Evolutionary conservation across 2,329 filamentous ascomycete genomes (phyloP).

Genomic region (Dactylonectria macrodidyma): DNA sequence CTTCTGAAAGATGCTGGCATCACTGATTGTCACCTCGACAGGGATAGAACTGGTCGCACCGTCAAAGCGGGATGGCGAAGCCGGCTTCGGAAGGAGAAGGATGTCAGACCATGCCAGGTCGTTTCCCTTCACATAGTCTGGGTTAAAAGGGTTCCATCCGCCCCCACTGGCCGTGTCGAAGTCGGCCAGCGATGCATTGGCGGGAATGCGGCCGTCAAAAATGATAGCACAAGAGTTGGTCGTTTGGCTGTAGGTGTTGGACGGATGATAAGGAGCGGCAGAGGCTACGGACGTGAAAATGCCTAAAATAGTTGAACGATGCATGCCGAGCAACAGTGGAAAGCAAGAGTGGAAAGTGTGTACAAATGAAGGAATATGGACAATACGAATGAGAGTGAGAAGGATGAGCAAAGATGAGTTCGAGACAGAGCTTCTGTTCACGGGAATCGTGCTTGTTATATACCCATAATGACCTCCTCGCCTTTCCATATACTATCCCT

Average conservation of each 20-base stretch:
- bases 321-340: conserved; percentile 31
- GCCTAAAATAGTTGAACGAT: conserved; percentile 32
- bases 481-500: not conserved
- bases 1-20: conserved; percentile 72
- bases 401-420: conserved; percentile 8
- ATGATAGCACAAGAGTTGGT: conserved; percentile 50
- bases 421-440: not conserved
- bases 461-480: not conserved
- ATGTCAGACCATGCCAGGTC: conserved; percentile 66
- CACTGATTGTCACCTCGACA: conserved; percentile 69
- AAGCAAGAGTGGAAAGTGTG: not conserved
- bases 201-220: conserved; percentile 64
- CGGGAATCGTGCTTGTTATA: not conserved
- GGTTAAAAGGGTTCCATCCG: conserved; percentile 61
- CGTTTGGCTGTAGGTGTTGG: conserved; percentile 14
- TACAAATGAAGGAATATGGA: conserved; percentile 36
- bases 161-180: conserved; percentile 59
- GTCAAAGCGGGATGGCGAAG: conserved; percentile 53
- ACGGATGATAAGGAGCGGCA: conserved; percentile 33
- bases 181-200: conserved; percentile 52
- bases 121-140: conserved; percentile 67
- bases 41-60: conserved; percentile 59
- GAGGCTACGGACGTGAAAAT: conserved; percentile 37
- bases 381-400: conserved; percentile 14
- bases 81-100: conserved; percentile 59